phyloP scores from a whole-genome alignment of 805 yeast species.

The Yamadazyma olivae region DNA sequence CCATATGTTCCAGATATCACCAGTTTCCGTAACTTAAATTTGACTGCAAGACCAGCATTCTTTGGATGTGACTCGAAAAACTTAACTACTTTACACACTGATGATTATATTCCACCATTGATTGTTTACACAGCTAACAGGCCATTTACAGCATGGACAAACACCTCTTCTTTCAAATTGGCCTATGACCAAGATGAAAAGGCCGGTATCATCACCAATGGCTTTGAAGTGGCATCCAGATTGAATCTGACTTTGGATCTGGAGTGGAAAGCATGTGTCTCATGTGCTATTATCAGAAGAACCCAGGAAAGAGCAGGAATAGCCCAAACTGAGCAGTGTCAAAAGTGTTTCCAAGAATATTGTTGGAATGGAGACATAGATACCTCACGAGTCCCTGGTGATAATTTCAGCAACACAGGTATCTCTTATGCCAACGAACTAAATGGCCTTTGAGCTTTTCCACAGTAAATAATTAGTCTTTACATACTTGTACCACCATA shows the following conservation, averaged over 20 bases:
- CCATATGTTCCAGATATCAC: conserved; percentile 75
- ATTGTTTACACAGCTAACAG: conserved; percentile 73
- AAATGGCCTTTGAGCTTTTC: too few species aligned
- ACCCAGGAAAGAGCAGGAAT: conserved; percentile 64
- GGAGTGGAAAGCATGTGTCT: conserved; percentile 71
- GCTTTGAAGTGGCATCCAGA: conserved; percentile 66
- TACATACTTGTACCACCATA: too few species aligned
- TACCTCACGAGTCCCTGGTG: conserved; percentile 1
- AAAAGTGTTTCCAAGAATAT: conserved; percentile 63
- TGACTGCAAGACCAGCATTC: conserved; percentile 72
- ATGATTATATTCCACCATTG: conserved; percentile 64
- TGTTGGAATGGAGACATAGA: conserved; percentile 66
- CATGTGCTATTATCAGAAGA: conserved; percentile 80
- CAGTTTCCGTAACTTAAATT: conserved; percentile 56
- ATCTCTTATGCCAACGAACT: conserved; percentile 29
- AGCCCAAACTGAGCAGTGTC: conserved; percentile 66
- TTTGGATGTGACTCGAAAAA: conserved; percentile 77
- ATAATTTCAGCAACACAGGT: conserved; percentile 12
- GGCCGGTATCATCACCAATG: conserved; percentile 61
- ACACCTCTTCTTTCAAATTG: conserved; percentile 68
- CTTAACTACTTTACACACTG: conserved; percentile 51
- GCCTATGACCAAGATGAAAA: conserved; percentile 57
- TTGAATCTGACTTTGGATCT: conserved; percentile 63
- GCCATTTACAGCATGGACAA: conserved; percentile 61
- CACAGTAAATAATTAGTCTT: too few species aligned